These are phyloP conservation scores for Simplicillium aogashimaense DNA, from an alignment of 2,329 filamentous ascomycete species.

Conservation along the genomic window DNA sequence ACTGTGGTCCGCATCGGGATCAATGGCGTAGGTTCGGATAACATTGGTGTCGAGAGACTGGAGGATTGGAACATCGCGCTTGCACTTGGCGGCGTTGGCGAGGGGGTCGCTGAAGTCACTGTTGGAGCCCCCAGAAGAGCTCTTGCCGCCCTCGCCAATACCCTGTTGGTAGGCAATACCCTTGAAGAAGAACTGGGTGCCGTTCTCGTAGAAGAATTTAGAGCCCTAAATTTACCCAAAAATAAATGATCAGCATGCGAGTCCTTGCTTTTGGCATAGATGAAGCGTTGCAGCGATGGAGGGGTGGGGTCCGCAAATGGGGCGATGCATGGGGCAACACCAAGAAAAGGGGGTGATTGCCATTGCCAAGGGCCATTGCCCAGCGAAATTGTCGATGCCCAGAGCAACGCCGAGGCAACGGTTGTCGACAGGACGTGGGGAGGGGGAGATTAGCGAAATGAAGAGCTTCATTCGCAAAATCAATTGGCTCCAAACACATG, in stretches of 20 bases:
- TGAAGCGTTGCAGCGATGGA: conserved; percentile 14
- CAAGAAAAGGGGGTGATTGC: too few relatives aligned
- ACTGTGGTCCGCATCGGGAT: conserved; percentile 68
- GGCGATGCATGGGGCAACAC: too few relatives aligned
- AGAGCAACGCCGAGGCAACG: too few relatives aligned
- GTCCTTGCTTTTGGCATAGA: not conserved
- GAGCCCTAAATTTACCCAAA: conserved; percentile 41
- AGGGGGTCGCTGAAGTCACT: conserved; percentile 69
- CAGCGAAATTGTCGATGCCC: too few relatives aligned
- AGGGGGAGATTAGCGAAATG: too few relatives aligned
- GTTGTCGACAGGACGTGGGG: not conserved
- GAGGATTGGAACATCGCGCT: conserved; percentile 78
- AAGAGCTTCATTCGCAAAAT: not conserved
- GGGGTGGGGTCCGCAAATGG: not conserved
- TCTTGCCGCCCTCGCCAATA: conserved; percentile 42
- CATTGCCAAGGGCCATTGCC: too few relatives aligned
- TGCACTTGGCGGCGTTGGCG: conserved; percentile 59
- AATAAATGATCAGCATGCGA: too few relatives aligned
- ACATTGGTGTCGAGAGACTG: conserved; percentile 75
- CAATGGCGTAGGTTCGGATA: conserved; percentile 89
- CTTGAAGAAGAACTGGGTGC: conserved; percentile 64
- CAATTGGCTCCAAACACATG: not conserved
- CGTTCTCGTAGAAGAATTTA: conserved; percentile 83
- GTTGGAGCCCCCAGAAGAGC: conserved; percentile 25
- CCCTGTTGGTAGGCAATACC: conserved; percentile 95